Percentiles rank a stretch among this genome's conserved stretches.
phyloP scores from a whole-genome alignment of 805 yeast genomes.

The Saccharomycopsis babjevae region DNA sequence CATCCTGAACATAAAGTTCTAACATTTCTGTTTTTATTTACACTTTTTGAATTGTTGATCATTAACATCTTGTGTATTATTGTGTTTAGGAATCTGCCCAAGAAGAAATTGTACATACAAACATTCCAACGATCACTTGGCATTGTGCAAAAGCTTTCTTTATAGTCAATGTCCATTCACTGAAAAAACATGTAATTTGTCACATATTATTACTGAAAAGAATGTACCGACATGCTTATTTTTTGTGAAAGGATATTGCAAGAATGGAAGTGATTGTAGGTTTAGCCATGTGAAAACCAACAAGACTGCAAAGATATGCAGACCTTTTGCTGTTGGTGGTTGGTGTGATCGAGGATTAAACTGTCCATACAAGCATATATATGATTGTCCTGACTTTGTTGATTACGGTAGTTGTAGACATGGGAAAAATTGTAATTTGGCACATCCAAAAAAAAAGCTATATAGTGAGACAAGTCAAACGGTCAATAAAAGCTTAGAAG shows the following conservation, averaged over 20 bases:
- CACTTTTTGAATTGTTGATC: conserved; percentile 22
- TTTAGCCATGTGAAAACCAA: conserved; percentile 40
- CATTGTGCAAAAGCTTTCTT: conserved; percentile 44
- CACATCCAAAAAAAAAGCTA: conserved; percentile 32
- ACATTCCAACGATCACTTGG: conserved; percentile 42
- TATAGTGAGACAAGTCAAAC: neutral
- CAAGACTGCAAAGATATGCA: conserved; percentile 41
- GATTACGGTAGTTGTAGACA: conserved; percentile 40
- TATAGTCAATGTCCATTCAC: conserved; percentile 37
- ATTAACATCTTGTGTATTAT: neutral
- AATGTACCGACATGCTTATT: conserved; percentile 54
- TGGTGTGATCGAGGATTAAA: conserved; percentile 52
- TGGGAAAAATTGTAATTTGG: conserved; percentile 40
- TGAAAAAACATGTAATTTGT: conserved; percentile 35
- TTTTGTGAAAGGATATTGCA: conserved; percentile 38
- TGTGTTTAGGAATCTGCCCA: conserved; percentile 38
- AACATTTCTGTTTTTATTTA: conserved; percentile 16
- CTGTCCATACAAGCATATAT: conserved; percentile 49
- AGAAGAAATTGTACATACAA: conserved; percentile 43
- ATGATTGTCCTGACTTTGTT: conserved; percentile 57
- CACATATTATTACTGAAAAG: conserved; percentile 48
- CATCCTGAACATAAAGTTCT: too few relatives aligned
- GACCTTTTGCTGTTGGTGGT: conserved; percentile 59
- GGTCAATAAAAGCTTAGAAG: neutral
- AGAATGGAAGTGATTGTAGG: conserved; percentile 35